Base-by-base conservation (phyloP, 2,329 filamentous ascomycete genomes). In the Ophiostoma himal-ulmi region DNA sequence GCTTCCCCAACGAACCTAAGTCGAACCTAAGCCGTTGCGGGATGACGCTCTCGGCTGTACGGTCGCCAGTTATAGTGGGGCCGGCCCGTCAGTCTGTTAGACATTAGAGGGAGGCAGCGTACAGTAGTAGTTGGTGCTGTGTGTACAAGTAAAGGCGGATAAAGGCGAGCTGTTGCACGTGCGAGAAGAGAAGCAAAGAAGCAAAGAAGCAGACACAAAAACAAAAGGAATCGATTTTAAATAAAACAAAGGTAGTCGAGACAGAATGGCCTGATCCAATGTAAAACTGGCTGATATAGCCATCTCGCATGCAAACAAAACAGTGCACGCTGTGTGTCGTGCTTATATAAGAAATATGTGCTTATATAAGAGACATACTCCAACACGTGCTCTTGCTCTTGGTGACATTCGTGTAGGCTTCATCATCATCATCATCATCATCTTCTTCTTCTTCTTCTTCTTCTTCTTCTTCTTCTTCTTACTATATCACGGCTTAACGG, bases 1-100 rank as follows among this genome's bases (percentile, higher is more conserved):
- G 52, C 52, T 66, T 39, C 70, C 68, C 71, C 67, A 72, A 70
- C 71, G 71, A 70, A 54, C 67, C 57, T 70, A 69, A 72, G n/a
- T 68, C 66, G 36, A 69, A 54, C 67, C 68, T 71, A 70, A 72
- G 22, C 70, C 66, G 36, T 44, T 69, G 54, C 54, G 34, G 68
- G 68, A 71, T 68, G 62, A 67, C 60, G 68, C 60, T 69, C 34
- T 69, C 70, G 70, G 60, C 36, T 69, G 62, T 65, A 65, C 62
- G 62, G 62, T 39, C 20, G 60, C 20, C 57, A 36, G 30, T n/a
- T 39, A 64, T 17, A 60, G 62, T 65, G 62, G 54, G 62, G 36
- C 62, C 34, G 36, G 34, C 62, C 10, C 36, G 13, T 30, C 54
- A 17, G 26, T 34, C 11, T 34, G 26, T 8, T 10, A 54, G 20